Evolutionary conservation across 768 basidiomycete genomes (phyloP).

Genomic region (Obba rivulosa): DNA sequence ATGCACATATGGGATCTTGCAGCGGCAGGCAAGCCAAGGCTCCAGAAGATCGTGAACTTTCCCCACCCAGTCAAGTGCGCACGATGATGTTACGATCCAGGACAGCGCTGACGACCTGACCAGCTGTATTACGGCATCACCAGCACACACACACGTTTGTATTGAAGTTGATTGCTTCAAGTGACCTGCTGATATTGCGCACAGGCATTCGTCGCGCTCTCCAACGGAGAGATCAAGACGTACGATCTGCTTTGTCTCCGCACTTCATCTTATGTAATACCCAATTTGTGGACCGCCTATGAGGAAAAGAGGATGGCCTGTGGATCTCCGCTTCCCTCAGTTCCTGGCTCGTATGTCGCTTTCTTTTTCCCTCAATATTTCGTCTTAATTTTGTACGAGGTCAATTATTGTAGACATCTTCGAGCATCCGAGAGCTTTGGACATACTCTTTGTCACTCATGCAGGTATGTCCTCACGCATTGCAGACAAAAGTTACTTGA

Average conservation of each 20-base stretch:
- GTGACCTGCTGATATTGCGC: not conserved
- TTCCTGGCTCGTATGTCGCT: constrained; percentile 31
- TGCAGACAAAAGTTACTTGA: not conserved
- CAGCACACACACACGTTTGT: constrained; percentile 69
- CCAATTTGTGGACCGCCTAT: constrained; percentile 69
- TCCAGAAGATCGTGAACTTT: constrained; percentile 43
- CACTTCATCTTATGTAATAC: constrained; percentile 58
- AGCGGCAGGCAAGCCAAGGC: constrained; percentile 45
- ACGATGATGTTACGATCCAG: no score
- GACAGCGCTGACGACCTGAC: no score
- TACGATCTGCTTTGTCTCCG: constrained; percentile 71
- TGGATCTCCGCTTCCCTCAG: constrained; percentile 32
- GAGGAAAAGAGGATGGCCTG: constrained; percentile 48
- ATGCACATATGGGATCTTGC: constrained; percentile 61
- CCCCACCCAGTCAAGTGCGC: constrained; percentile 37
- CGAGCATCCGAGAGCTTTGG: constrained; percentile 68
- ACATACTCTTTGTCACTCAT: constrained; percentile 70
- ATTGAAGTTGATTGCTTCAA: constrained; percentile 7
- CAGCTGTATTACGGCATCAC: constrained; percentile 55
- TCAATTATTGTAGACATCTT: constrained; percentile 52
- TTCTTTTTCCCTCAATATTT: constrained; percentile 1
- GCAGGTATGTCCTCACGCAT: constrained; percentile 41
- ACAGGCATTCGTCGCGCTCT: constrained; percentile 44
- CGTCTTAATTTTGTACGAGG: constrained; percentile 9
- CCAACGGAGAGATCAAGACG: constrained; percentile 59